A percentile compares a stretch with the other conserved stretches of the same genome.
Evolutionary conservation across 2,329 filamentous ascomycete species (phyloP).

Genomic region (Lecanosticta acicola): DNA sequence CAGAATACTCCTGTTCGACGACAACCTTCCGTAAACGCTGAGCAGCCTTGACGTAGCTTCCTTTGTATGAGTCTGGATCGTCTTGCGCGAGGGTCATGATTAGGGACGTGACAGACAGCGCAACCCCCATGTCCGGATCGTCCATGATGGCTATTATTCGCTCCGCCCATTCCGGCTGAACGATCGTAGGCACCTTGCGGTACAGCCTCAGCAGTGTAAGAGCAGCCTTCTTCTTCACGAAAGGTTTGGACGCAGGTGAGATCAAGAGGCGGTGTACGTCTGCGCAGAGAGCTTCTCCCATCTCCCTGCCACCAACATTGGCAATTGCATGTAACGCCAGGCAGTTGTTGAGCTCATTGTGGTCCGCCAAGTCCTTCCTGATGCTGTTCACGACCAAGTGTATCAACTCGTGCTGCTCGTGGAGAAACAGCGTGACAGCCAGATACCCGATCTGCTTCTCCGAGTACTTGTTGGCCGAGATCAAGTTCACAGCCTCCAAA

Average conservation of each 20-base stretch:
- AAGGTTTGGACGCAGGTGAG: conserved; percentile 89
- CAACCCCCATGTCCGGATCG: conserved; percentile 87
- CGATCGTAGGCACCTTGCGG: conserved; percentile 87
- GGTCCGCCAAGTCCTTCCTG: conserved; percentile 86
- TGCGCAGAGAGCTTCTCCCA: conserved; percentile 86
- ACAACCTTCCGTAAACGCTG: conserved; percentile 83
- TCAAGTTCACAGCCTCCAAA: conserved; percentile 94
- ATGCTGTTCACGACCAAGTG: conserved; percentile 98
- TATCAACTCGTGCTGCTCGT: conserved; percentile 92
- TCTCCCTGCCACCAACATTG: conserved; percentile 92
- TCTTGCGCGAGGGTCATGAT: conserved; percentile 94
- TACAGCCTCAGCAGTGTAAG: conserved; percentile 88
- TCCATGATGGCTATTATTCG: conserved; percentile 99
- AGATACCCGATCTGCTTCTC: conserved; percentile 99
- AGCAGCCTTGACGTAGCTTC: conserved; percentile 89
- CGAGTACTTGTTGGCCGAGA: conserved; percentile 94
- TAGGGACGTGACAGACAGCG: conserved; percentile 88
- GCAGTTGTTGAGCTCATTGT: conserved; percentile 97
- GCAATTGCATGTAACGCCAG: conserved; percentile 94
- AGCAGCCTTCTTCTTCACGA: conserved; percentile 98
- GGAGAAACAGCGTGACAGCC: conserved; percentile 92
- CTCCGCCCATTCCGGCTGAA: conserved; percentile 95
- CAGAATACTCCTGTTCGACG: conserved; percentile 80
- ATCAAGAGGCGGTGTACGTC: conserved; percentile 94
- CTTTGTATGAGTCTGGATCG: conserved; percentile 87